Evolutionary conservation across 1,139 yeast species (phyloP).

Genomic region (Debaryomyces coudertii): DNA sequence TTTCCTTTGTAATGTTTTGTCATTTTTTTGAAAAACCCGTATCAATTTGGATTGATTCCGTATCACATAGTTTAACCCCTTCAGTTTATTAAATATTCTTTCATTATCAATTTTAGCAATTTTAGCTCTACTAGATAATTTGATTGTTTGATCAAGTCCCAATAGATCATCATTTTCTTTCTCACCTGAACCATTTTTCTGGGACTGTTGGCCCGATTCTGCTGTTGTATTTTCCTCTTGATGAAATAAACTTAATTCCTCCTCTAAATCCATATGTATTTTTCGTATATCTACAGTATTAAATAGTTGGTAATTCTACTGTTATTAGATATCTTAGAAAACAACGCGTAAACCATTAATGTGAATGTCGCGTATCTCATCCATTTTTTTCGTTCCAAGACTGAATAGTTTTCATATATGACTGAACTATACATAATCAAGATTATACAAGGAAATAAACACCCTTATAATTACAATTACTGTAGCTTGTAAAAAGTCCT

Average conservation of each 20-base stretch:
- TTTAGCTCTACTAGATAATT: conserved; percentile 34
- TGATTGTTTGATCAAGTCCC: conserved; percentile 47
- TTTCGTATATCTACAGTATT: background rate
- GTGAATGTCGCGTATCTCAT: background rate
- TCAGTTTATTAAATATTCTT: conserved; percentile 44
- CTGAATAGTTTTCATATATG: background rate
- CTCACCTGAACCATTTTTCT: background rate
- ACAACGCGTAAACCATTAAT: conserved; percentile 2
- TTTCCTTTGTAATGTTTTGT: conserved; percentile 27
- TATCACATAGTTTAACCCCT: conserved; percentile 52
- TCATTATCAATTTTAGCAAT: conserved; percentile 53
- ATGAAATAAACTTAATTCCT: conserved; percentile 12
- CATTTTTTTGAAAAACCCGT: conserved; percentile 32
- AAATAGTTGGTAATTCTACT: background rate
- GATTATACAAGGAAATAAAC: background rate
- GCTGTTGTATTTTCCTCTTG: conserved; percentile 8
- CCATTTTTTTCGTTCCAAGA: background rate
- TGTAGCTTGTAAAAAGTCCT: no score
- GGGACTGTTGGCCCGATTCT: background rate
- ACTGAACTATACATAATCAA: background rate
- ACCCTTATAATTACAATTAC: no score
- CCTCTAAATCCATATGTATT: conserved; percentile 15
- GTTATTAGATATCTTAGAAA: background rate
- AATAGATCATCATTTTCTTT: conserved; percentile 31
- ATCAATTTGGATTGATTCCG: conserved; percentile 41